Base-by-base conservation (phyloP, 257 asterid genomes). In the Cordia subcordata region DNA sequence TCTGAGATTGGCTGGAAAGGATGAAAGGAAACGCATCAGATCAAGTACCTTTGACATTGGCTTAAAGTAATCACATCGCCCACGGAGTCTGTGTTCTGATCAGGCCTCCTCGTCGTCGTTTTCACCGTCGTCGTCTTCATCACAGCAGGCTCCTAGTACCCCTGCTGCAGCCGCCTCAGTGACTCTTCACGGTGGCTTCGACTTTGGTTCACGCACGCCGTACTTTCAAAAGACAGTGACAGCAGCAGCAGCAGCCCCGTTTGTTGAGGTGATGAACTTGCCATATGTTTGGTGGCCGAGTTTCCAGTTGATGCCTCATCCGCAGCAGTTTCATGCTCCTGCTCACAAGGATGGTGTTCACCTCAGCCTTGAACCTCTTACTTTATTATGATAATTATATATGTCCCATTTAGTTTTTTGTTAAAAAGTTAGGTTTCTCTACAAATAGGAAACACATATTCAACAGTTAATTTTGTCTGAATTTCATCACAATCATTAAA, bases 41-140 rank as follows among this genome's bases (percentile, higher is more conserved):
- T 10, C 77, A 0, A 84, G 91, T 38, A 77, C 81, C 8, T 83
- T 83, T 39, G 91, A 83, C 70, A 68, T 78, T 21, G 70, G 73
- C 19, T 53, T 68, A 38, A 57, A 56, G 10, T 50, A 68, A 10
- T 3, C n/a, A n/a, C n/a, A n/a, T n/a, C n/a, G 16, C 6, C 69
- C n/a, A n/a, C n/a, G 65, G 75, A 49, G 58, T 12, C 50, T 53
- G 46, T 49, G 55, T 35, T 44, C 63, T 13, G n/a, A n/a, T n/a
- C 52, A 53, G 23, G 47, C 12, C 4, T 10, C 37, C 33, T 57
- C 55, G 21, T 19, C 47, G 53, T 54, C 65, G 38, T 33, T n/a
- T n/a, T n/a, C n/a, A n/a, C n/a, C n/a, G n/a, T n/a, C 57, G 10
- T 21, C 57, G 44, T 50, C n/a, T n/a, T n/a, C 49, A 64, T 51